Conservation (phyloP, 352 stramenopile species). For the Phytophthora lateralis region DNA sequence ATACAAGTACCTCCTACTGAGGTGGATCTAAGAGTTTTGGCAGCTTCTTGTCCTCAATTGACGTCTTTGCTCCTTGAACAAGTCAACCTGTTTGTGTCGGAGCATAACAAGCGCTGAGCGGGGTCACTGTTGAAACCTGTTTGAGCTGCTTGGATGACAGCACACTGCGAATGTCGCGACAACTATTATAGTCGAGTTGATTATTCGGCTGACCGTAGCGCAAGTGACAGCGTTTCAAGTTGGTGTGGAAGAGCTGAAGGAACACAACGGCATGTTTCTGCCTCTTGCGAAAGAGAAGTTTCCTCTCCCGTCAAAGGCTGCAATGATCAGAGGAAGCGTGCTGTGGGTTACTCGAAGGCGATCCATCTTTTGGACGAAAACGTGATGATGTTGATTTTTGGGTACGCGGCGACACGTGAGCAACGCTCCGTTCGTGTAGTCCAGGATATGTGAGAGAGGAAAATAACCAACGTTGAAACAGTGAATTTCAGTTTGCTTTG, state of each 20-base stretch:
- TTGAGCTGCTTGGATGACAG: not conserved
- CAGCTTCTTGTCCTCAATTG: not conserved
- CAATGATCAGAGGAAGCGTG: slow-evolving; percentile 5
- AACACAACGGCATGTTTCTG: slow-evolving; percentile 2
- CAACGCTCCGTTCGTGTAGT: not conserved
- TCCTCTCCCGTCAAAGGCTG: slow-evolving; percentile 5
- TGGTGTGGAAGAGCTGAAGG: not conserved
- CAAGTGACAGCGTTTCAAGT: not conserved
- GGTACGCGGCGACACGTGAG: slow-evolving; percentile 4
- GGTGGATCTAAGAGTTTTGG: too few relatives aligned
- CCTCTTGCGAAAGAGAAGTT: slow-evolving; percentile 6
- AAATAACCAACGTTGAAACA: not conserved
- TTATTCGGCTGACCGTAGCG: not conserved
- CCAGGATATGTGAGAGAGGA: not conserved
- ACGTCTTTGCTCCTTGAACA: not conserved
- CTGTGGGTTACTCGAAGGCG: not conserved
- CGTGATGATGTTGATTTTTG: slow-evolving; percentile 4
- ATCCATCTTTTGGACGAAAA: not conserved
- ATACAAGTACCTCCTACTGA: too few relatives aligned
- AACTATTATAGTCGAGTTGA: slow-evolving; percentile 2
- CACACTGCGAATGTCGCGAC: slow-evolving; percentile 2
- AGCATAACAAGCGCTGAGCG: not conserved
- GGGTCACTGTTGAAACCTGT: not conserved
- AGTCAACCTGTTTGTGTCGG: not conserved
- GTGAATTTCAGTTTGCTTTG: too few relatives aligned